phyloP scores from a whole-genome alignment of 2,329 filamentous ascomycete species.

The Aspergillus felis region DNA sequence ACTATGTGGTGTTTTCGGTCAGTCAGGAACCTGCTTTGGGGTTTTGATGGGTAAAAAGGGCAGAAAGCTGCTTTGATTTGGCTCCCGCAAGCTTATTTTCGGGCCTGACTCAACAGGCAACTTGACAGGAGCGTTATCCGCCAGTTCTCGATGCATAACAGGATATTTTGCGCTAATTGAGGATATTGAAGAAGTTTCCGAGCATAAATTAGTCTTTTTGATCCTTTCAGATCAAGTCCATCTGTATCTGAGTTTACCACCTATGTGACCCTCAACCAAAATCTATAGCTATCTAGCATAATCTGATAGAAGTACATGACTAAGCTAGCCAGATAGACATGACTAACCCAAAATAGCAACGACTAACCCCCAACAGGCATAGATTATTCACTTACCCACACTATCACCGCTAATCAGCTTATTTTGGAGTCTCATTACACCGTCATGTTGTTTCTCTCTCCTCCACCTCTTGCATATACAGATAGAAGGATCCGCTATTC shows the following conservation, averaged over 20 bases:
- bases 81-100: not conserved
- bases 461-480: not conserved
- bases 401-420: not conserved
- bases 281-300: not conserved
- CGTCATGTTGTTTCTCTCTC: not conserved
- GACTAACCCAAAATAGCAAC: not conserved
- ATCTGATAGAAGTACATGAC: not conserved
- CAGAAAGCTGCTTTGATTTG: not conserved
- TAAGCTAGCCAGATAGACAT: not conserved
- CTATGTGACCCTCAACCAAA: no score
- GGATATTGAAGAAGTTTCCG: no score
- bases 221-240: no score
- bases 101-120: no score
- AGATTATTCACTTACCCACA: not conserved
- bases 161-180: no score
- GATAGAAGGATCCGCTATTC: not conserved
- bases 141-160: no score
- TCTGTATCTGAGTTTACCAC: no score
- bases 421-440: not conserved
- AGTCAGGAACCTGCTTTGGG: not conserved
- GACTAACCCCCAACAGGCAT: not conserved
- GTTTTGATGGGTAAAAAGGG: not conserved
- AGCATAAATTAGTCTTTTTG: no score
- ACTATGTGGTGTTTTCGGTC: not conserved
- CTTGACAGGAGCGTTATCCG: no score